A percentile compares a stretch with the other conserved stretches of the same genome.
phyloP scores from a whole-genome alignment of 2,329 filamentous ascomycete species.

The Pseudocercospora ulei region DNA sequence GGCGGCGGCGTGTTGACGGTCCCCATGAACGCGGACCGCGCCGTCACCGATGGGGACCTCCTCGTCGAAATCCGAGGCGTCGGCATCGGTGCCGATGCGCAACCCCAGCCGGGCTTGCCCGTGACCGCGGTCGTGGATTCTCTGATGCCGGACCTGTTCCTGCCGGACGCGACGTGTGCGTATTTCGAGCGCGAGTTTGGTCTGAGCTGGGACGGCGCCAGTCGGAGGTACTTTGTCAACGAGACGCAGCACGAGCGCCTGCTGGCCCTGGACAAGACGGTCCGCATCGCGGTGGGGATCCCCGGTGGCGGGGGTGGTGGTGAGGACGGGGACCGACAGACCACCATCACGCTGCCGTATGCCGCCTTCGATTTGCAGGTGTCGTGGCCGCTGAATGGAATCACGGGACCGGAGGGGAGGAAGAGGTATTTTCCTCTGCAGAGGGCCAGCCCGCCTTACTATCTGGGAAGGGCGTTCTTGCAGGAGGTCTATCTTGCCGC shows the following conservation, averaged over 20 bases:
- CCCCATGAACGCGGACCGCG: conserved; percentile 3
- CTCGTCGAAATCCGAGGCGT: not conserved
- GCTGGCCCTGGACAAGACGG: not conserved
- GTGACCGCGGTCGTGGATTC: conserved; percentile 9
- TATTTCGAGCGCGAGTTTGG: conserved; percentile 6
- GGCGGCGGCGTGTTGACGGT: not conserved
- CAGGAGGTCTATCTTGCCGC: conserved; percentile 9
- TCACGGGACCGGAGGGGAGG: not conserved
- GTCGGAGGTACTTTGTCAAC: conserved; percentile 8
- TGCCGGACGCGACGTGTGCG: conserved; percentile 4
- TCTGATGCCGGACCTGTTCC: conserved; percentile 6
- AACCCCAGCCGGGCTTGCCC: conserved; percentile 5
- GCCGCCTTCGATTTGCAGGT: conserved; percentile 7
- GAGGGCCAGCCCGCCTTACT: not conserved
- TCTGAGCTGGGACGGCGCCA: conserved; percentile 2
- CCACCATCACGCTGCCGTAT: conserved; percentile 10
- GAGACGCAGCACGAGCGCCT: conserved; percentile 6
- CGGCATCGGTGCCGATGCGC: not conserved
- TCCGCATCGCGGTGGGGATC: conserved; percentile 2
- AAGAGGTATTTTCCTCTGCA: conserved; percentile 7
- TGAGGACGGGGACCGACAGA: no score
- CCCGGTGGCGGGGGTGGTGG: conserved; percentile 2
- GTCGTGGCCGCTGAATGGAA: conserved; percentile 3
- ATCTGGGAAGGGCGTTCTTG: conserved; percentile 9
- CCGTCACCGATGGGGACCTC: conserved; percentile 2